Percentiles rank a stretch among this genome's conserved stretches.
Conservation (phyloP, 2,329 filamentous ascomycete genomes). For the Tolypocladium ophioglossoides region DNA sequence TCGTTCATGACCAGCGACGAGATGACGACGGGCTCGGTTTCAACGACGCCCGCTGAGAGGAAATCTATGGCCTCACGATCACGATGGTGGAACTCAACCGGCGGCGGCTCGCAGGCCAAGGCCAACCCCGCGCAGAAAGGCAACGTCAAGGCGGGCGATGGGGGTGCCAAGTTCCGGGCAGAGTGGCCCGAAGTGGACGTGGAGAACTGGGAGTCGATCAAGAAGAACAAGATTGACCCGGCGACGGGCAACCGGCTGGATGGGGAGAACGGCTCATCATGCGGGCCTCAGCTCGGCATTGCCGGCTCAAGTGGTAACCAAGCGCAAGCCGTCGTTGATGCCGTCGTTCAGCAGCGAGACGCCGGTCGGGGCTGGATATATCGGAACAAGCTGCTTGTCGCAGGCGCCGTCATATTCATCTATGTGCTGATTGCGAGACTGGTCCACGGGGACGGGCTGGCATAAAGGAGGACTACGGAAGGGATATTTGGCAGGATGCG, state of each 20-base stretch:
- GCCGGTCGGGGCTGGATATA: conserved; percentile 75
- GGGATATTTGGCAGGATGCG: background rate
- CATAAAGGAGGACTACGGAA: conserved; percentile 2
- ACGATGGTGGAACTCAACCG: conserved; percentile 95
- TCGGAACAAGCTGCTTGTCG: conserved; percentile 67
- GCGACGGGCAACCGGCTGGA: conserved; percentile 54
- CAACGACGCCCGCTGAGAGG: conserved; percentile 65
- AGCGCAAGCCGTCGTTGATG: conserved; percentile 66
- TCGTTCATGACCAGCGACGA: conserved; percentile 99
- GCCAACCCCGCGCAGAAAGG: conserved; percentile 49
- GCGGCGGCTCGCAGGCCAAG: conserved; percentile 62
- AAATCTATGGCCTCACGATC: conserved; percentile 66
- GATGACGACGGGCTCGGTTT: conserved; percentile 91
- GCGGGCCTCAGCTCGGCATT: conserved; percentile 47
- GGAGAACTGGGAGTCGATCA: conserved; percentile 91
- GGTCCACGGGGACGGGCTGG: conserved; percentile 38
- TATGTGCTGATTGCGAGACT: conserved; percentile 78
- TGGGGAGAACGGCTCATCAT: conserved; percentile 38
- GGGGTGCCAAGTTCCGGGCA: conserved; percentile 75
- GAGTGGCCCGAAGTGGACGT: conserved; percentile 86
- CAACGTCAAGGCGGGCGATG: conserved; percentile 85
- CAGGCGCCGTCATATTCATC: conserved; percentile 59
- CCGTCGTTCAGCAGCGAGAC: conserved; percentile 62
- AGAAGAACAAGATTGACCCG: conserved; percentile 67
- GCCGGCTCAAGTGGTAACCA: conserved; percentile 49